Evolutionary conservation across 345 rosid genomes (phyloP).

Genomic region (Theobroma cacao): DNA sequence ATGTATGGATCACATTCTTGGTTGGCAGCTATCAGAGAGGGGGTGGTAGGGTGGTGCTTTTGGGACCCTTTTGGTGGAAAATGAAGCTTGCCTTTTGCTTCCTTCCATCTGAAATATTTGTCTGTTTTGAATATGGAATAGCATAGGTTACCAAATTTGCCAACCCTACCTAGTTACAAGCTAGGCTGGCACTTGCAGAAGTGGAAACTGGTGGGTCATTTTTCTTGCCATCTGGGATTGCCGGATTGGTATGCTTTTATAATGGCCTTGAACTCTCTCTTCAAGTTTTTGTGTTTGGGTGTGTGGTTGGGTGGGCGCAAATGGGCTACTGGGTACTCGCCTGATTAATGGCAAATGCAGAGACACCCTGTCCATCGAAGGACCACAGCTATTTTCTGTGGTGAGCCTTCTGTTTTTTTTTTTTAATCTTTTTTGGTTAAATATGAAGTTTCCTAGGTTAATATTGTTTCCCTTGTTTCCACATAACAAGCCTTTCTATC

Average conservation of each 20-base stretch:
- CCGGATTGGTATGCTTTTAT: background rate
- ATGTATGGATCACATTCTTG: conserved; percentile 36
- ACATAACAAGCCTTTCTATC: too few relatives aligned
- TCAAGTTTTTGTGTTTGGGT: background rate
- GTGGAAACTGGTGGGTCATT: conserved; percentile 23
- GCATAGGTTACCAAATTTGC: conserved; percentile 26
- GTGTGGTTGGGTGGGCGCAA: background rate
- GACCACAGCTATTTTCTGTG: conserved; percentile 20
- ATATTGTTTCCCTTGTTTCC: background rate
- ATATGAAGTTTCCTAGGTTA: background rate
- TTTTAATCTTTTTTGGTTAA: background rate
- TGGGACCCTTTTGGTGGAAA: conserved; percentile 27
- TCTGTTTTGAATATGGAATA: conserved; percentile 18
- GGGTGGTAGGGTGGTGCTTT: conserved; percentile 15
- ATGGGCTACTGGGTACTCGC: conserved; percentile 2
- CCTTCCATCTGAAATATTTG: conserved; percentile 27
- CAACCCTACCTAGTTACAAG: conserved; percentile 25
- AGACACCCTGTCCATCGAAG: conserved; percentile 22
- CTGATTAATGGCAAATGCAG: conserved; percentile 10
- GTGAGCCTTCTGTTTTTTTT: background rate
- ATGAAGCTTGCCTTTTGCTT: conserved; percentile 31
- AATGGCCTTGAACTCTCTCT: background rate
- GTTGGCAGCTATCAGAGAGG: conserved; percentile 24
- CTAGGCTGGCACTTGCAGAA: conserved; percentile 32
- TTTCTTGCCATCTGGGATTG: conserved; percentile 16